Evolutionary conservation across 2,329 filamentous ascomycete genomes (phyloP).

Genomic region (Phaeophleospora eucalypticola): DNA sequence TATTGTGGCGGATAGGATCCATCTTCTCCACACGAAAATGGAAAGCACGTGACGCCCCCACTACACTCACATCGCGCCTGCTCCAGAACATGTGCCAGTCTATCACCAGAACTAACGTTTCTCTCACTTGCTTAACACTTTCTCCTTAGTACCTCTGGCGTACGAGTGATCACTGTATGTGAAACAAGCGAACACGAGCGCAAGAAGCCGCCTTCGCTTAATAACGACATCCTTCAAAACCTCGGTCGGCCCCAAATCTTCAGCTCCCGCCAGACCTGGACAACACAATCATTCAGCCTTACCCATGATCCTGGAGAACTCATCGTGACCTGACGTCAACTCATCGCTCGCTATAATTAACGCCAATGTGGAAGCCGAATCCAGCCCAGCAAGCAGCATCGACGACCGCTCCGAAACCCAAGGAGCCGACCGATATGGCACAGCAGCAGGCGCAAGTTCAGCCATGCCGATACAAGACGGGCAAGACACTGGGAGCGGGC

Average conservation of each 20-base stretch:
- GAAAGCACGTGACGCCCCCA: background rate
- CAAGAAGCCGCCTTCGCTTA: background rate
- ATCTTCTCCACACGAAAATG: background rate
- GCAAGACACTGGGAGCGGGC: slow-evolving; percentile 92
- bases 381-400: background rate
- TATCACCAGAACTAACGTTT: too few relatives aligned
- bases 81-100: too few relatives aligned
- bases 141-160: background rate
- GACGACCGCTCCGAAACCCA: background rate
- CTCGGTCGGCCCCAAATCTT: background rate
- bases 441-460: slow-evolving; percentile 61
- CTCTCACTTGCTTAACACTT: background rate
- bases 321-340: background rate
- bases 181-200: background rate
- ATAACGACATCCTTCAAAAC: background rate
- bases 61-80: too few relatives aligned
- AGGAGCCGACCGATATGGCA: slow-evolving; percentile 16
- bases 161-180: background rate
- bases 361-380: background rate
- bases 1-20: background rate
- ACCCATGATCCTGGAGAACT: background rate
- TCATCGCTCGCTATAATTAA: background rate
- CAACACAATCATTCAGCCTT: too few relatives aligned
- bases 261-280: background rate
- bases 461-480: slow-evolving; percentile 96